Evolutionary conservation across 352 stramenopile species (phyloP).

Genomic region (Phytophthora multivora): DNA sequence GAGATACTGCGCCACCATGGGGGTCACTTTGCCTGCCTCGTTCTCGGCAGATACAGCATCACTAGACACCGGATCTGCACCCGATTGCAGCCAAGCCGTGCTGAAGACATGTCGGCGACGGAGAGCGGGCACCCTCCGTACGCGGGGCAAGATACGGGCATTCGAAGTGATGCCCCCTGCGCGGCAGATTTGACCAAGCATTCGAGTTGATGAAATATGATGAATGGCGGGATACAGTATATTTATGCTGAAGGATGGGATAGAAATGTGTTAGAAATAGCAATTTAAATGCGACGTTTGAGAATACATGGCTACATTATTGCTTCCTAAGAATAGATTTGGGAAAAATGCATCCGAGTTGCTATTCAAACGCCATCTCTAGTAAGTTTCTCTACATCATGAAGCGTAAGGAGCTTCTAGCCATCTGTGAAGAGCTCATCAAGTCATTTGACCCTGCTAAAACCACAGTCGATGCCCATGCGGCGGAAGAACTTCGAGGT

Average conservation of each 20-base stretch:
- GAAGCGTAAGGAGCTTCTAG: conserved; percentile 82
- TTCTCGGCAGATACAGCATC: conserved; percentile 2
- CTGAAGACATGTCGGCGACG: conserved; percentile 8
- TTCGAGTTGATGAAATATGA: conserved; percentile 17
- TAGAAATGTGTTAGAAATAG: conserved; percentile 1
- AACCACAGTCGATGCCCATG: conserved; percentile 78
- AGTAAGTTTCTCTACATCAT: conserved; percentile 43
- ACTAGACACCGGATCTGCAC: neutral
- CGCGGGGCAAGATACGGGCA: conserved; percentile 2
- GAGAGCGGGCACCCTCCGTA: neutral
- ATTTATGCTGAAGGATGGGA: conserved; percentile 1
- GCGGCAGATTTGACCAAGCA: conserved; percentile 12
- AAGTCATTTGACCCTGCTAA: conserved; percentile 79
- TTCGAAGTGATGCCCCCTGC: conserved; percentile 2
- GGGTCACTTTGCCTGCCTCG: conserved; percentile 38
- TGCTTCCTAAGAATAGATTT: no score
- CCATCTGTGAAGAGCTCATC: conserved; percentile 70
- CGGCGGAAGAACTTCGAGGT: conserved; percentile 61
- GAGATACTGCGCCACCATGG: conserved; percentile 78
- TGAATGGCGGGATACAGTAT: conserved; percentile 7
- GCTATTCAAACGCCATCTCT: neutral
- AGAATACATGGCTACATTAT: no score
- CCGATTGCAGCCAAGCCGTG: conserved; percentile 20
- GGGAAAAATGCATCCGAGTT: no score
- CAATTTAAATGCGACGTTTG: conserved; percentile 4